Conservation (phyloP, 2,329 filamentous ascomycete genomes). For the Xylaria polymorpha region DNA sequence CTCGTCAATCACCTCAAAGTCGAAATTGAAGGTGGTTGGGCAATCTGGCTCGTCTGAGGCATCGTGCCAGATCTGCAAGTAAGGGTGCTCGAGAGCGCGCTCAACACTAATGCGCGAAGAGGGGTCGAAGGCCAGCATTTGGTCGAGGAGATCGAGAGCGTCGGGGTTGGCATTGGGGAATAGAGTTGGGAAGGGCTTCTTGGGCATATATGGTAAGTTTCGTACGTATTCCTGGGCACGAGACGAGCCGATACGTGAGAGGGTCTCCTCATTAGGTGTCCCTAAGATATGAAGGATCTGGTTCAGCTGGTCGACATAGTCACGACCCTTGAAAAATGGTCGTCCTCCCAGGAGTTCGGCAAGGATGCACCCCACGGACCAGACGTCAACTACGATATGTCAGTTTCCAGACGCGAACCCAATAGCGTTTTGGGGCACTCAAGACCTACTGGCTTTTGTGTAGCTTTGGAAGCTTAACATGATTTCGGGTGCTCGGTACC, state of each 20-base stretch:
- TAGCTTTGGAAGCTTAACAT: conserved; percentile 99
- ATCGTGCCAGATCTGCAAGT: conserved; percentile 98
- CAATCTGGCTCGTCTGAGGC: conserved; percentile 94
- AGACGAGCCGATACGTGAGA: conserved; percentile 92
- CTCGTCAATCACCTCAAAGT: conserved; percentile 97
- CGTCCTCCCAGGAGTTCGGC: conserved; percentile 95
- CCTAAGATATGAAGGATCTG: conserved; percentile 98
- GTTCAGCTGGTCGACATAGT: conserved; percentile 99
- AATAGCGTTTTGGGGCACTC: neutral
- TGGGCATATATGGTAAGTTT: conserved; percentile 94
- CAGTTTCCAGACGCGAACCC: conserved; percentile 19
- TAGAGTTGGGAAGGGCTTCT: conserved; percentile 86
- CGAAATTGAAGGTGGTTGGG: conserved; percentile 95
- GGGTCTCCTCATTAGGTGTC: conserved; percentile 94
- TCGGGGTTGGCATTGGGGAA: conserved; percentile 97
- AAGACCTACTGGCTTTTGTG: conserved; percentile 97
- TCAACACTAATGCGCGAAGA: conserved; percentile 94
- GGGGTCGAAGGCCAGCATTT: conserved; percentile 97
- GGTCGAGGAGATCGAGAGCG: conserved; percentile 92
- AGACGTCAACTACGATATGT: conserved; percentile 82
- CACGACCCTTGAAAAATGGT: conserved; percentile 98
- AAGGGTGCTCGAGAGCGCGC: conserved; percentile 93
- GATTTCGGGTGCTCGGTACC: conserved; percentile 95
- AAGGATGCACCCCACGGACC: conserved; percentile 98
- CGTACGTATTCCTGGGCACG: conserved; percentile 98